Evolutionary conservation across 202 grass and related monocot genomes (phyloP).

Genomic region (Panicum virgatum): DNA sequence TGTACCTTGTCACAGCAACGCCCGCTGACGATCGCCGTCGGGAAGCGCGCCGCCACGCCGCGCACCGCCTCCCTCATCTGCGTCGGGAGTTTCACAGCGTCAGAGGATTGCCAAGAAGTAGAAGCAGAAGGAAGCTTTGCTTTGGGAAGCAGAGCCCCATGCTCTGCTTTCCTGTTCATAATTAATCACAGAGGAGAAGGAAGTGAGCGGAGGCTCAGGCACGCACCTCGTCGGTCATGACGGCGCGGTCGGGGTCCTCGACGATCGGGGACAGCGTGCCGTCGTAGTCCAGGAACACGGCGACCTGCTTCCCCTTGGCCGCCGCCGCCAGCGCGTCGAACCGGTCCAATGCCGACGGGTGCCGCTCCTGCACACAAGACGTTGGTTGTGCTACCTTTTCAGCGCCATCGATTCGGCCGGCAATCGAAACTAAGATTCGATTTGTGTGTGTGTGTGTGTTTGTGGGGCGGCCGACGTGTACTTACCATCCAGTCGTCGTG

Average conservation of each 20-base stretch:
- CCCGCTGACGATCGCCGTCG: slow-evolving; percentile 78
- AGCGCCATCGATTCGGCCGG: not conserved
- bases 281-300: slow-evolving; percentile 91
- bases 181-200: not conserved
- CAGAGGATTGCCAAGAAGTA: not conserved
- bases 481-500: slow-evolving; percentile 57
- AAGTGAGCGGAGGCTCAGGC: not conserved
- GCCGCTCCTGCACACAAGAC: slow-evolving; percentile 37
- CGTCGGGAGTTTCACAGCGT: not conserved
- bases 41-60: slow-evolving; percentile 58
- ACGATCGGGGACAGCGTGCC: slow-evolving; percentile 86
- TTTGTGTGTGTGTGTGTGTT: too few species aligned
- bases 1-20: slow-evolving; percentile 65
- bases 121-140: not conserved
- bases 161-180: slow-evolving; percentile 6
- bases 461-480: too few species aligned
- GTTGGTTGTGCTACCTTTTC: not conserved
- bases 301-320: slow-evolving; percentile 61
- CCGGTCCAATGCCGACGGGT: slow-evolving; percentile 69
- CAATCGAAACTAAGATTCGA: not conserved
- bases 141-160: not conserved
- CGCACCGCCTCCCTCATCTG: slow-evolving; percentile 76
- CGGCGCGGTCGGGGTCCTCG: slow-evolving; percentile 70
- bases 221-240: slow-evolving; percentile 77
- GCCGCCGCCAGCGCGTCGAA: slow-evolving; percentile 59